Conservation (phyloP, 2,329 filamentous ascomycete genomes). For the Penicillium sp. region DNA sequence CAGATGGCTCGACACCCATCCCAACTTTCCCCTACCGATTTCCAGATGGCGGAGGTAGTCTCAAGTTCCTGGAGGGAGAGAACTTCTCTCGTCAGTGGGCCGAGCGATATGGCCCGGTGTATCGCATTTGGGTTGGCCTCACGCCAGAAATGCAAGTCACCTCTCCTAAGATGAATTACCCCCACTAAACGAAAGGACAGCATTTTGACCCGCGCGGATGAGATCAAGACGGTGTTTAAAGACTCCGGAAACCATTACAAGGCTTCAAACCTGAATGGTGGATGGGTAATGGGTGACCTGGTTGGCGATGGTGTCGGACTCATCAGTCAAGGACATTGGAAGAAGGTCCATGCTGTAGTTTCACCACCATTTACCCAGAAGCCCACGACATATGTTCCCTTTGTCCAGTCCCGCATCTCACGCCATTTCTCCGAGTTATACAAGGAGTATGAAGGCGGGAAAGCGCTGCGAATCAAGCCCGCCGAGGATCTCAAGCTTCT, state of each 20-base stretch:
- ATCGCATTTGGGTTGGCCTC: slow-evolving; percentile 43
- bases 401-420: slow-evolving; percentile 6
- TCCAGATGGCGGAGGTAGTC: slow-evolving; percentile 44
- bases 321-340: slow-evolving; percentile 31
- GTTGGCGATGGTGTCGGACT: slow-evolving; percentile 49
- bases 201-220: slow-evolving; percentile 38
- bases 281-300: slow-evolving; percentile 43
- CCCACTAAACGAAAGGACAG: slow-evolving; percentile 20
- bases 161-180: background rate
- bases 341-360: background rate
- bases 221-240: slow-evolving; percentile 42
- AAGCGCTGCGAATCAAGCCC: slow-evolving; percentile 19
- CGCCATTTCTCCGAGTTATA: background rate
- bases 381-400: background rate
- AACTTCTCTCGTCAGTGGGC: slow-evolving; percentile 38
- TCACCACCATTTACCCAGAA: background rate
- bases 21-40: slow-evolving; percentile 21
- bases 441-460: background rate
- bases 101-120: slow-evolving; percentile 36
- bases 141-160: slow-evolving; percentile 42
- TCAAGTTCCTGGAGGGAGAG: slow-evolving; percentile 43
- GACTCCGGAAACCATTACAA: slow-evolving; percentile 50
- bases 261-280: slow-evolving; percentile 44
- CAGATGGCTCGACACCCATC: background rate
- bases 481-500: slow-evolving; percentile 34